phyloP scores from a whole-genome alignment of 169 alveolate species.

The Toxoplasma gondii region DNA sequence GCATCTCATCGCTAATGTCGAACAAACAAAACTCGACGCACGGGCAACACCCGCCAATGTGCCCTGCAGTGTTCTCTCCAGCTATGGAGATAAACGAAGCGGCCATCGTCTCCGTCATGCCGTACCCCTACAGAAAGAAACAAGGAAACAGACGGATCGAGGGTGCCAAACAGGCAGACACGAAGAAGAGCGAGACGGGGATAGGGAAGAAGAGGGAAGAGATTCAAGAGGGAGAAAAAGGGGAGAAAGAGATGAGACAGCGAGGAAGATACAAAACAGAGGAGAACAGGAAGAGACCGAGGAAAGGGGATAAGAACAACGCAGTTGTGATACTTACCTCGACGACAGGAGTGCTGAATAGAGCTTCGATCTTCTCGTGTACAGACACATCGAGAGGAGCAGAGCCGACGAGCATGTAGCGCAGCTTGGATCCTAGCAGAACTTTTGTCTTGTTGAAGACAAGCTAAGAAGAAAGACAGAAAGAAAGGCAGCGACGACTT shows the following conservation, averaged over 20 bases:
- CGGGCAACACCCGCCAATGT: constrained; percentile 88
- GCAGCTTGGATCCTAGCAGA: constrained; percentile 85
- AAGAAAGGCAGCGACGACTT: not conserved
- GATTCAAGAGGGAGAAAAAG: no score
- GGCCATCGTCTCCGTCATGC: constrained; percentile 85
- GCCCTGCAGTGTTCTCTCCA: constrained; percentile 73
- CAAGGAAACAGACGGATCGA: not conserved
- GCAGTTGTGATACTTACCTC: constrained; percentile 77
- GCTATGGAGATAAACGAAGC: constrained; percentile 77
- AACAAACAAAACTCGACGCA: constrained; percentile 79
- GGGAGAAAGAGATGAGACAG: not conserved
- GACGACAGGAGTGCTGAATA: constrained; percentile 78
- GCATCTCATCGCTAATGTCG: constrained; percentile 84
- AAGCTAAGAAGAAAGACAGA: constrained; percentile 36
- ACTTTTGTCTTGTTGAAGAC: constrained; percentile 81
- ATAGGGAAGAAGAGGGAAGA: no score
- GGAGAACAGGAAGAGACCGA: not conserved
- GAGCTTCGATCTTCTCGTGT: constrained; percentile 77
- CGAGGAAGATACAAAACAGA: not conserved
- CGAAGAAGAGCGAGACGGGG: no score
- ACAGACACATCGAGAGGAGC: constrained; percentile 88
- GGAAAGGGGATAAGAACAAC: not conserved
- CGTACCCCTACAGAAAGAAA: constrained; percentile 70
- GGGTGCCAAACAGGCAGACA: no score
- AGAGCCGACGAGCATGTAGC: constrained; percentile 83